These are phyloP conservation scores for Penicillium sp. DNA, from an alignment of 2,329 filamentous ascomycete genomes.

Conservation along the genomic window DNA sequence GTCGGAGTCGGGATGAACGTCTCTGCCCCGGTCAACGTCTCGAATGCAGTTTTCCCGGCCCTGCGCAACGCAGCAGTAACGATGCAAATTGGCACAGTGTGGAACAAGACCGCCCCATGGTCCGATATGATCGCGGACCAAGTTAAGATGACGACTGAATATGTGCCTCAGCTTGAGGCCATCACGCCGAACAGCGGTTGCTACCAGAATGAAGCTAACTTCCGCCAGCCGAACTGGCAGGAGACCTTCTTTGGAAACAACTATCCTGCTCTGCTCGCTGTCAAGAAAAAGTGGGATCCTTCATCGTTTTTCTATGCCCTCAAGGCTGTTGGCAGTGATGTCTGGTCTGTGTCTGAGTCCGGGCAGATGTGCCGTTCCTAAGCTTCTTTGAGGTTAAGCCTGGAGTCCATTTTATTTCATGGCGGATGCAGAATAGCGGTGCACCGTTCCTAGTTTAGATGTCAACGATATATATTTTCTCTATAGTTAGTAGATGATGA, in stretches of 20 bases:
- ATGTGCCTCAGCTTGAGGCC: slow-evolving; percentile 39
- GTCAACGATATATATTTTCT: background rate
- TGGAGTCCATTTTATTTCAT: background rate
- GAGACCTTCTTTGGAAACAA: slow-evolving; percentile 44
- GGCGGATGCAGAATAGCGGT: background rate
- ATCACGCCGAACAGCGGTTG: slow-evolving; percentile 40
- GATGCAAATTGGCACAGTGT: slow-evolving; percentile 34
- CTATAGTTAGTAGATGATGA: background rate
- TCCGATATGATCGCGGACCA: slow-evolving; percentile 37
- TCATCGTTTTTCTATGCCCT: slow-evolving; percentile 41
- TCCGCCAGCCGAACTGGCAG: slow-evolving; percentile 42
- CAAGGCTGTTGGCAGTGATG: slow-evolving; percentile 41
- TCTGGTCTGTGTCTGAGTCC: slow-evolving; percentile 30
- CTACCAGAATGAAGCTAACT: slow-evolving; percentile 47
- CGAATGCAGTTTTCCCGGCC: slow-evolving; percentile 43
- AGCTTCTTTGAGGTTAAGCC: background rate
- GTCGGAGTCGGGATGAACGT: slow-evolving; percentile 43
- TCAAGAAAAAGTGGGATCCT: slow-evolving; percentile 47
- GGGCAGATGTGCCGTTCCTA: slow-evolving; percentile 30
- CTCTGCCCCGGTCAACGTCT: slow-evolving; percentile 33
- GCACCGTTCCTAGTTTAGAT: background rate
- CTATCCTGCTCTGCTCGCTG: slow-evolving; percentile 33
- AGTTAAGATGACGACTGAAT: slow-evolving; percentile 40
- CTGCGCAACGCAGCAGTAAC: slow-evolving; percentile 41
- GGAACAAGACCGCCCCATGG: slow-evolving; percentile 41